Conservation (phyloP, 192 early-diverging fungal species). For the Coemansia sp. region DNA sequence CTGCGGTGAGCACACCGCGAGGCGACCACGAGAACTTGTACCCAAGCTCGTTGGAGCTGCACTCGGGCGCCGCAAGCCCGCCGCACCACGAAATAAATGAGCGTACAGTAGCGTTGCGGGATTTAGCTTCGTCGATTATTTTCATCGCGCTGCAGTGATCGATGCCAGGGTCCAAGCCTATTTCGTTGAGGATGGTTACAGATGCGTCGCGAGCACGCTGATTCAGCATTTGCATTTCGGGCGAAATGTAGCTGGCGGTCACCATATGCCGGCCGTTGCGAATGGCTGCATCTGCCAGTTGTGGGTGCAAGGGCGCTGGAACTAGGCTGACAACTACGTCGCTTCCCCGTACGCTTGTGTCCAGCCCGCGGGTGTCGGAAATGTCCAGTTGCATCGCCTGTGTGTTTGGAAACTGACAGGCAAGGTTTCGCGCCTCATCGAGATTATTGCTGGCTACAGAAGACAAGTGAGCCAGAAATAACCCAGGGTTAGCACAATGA, state of each 20-base stretch:
- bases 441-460: constrained; percentile 77
- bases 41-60: constrained; percentile 84
- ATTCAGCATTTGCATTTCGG: constrained; percentile 81
- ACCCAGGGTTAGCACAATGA: too few relatives aligned
- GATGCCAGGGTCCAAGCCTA: constrained; percentile 97
- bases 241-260: constrained; percentile 93
- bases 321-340: constrained; percentile 92
- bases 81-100: constrained; percentile 98
- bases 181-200: constrained; percentile 93
- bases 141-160: constrained; percentile 97
- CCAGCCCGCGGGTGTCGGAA: constrained; percentile 58
- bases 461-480: too few relatives aligned
- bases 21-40: constrained; percentile 98
- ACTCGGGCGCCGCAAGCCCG: constrained; percentile 90
- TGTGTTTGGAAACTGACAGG: constrained; percentile 61
- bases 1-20: constrained; percentile 86
- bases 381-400: constrained; percentile 72
- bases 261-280: constrained; percentile 88
- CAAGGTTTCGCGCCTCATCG: constrained; percentile 70
- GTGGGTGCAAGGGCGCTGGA: constrained; percentile 73
- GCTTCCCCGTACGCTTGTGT: constrained; percentile 62
- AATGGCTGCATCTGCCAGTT: constrained; percentile 64
- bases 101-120: constrained; percentile 62
- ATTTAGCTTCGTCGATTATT: constrained; percentile 85
- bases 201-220: constrained; percentile 73